Evolutionary conservation across 805 yeast genomes (phyloP).

Genomic region (Citeromyces matritensis): DNA sequence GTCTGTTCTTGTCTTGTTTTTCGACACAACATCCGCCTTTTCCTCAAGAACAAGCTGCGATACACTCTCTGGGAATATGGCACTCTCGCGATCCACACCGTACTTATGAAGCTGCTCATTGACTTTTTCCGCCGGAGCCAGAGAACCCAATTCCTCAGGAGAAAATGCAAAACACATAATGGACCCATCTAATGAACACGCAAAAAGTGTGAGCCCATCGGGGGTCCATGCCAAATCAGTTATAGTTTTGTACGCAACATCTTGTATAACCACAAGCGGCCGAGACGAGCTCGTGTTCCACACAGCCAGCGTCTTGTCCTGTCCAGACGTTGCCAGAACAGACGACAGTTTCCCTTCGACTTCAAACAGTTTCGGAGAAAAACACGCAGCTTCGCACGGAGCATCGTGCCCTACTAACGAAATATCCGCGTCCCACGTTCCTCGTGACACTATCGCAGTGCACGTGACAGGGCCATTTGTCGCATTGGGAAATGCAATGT

Average conservation of each 20-base stretch:
- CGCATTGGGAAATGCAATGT: conserved; percentile 75
- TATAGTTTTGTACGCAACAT: conserved; percentile 60
- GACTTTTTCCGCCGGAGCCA: conserved; percentile 48
- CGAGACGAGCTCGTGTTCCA: conserved; percentile 73
- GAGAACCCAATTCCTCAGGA: conserved; percentile 41
- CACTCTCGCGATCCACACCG: conserved; percentile 78
- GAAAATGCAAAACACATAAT: conserved; percentile 58
- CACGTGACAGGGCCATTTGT: conserved; percentile 73
- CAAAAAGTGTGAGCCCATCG: conserved; percentile 56
- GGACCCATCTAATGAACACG: conserved; percentile 76
- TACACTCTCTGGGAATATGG: conserved; percentile 77
- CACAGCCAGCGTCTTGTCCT: conserved; percentile 73
- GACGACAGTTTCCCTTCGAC: conserved; percentile 27
- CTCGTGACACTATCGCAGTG: conserved; percentile 60
- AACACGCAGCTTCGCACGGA: conserved; percentile 70
- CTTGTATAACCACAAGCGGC: conserved; percentile 71
- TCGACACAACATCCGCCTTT: conserved; percentile 19
- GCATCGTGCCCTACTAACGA: conserved; percentile 74
- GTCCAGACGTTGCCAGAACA: conserved; percentile 91
- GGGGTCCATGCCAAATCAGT: conserved; percentile 89
- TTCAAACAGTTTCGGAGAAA: conserved; percentile 50
- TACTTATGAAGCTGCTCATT: conserved; percentile 62
- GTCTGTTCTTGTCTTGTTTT: too few relatives aligned
- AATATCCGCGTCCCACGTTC: conserved; percentile 65
- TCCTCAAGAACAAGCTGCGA: conserved; percentile 68